phyloP scores from a whole-genome alignment of 306 rosid genomes.

The Dryas octopetala region DNA sequence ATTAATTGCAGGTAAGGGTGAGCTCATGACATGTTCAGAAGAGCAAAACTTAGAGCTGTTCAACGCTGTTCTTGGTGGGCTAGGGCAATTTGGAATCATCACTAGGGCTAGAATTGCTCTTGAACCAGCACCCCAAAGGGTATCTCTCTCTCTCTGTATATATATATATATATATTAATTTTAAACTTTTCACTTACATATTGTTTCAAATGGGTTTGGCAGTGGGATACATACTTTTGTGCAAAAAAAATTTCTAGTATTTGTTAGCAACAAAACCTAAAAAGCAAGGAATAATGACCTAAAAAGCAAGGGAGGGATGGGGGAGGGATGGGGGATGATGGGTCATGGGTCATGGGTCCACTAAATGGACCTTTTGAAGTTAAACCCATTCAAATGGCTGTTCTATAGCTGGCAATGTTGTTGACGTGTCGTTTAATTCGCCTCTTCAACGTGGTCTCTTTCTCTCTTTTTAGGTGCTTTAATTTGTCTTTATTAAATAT shows the following conservation, averaged over 20 bases:
- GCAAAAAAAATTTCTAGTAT: conserved; percentile 6
- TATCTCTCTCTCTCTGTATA: conserved; percentile 37
- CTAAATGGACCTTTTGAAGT: conserved; percentile 5
- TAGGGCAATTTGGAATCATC: conserved; percentile 97
- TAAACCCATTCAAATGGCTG: conserved; percentile 30
- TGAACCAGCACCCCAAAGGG: conserved; percentile 84
- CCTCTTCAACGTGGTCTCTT: conserved; percentile 16
- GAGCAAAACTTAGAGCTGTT: conserved; percentile 70
- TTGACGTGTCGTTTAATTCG: conserved; percentile 27
- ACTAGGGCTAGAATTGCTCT: conserved; percentile 91
- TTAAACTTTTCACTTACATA: no score
- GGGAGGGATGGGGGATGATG: no score
- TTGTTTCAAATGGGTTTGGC: no score
- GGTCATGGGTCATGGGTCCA: conserved; percentile 15
- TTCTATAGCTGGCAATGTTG: conserved; percentile 49
- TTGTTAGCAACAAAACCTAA: conserved; percentile 30
- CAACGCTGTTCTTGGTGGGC: conserved; percentile 92
- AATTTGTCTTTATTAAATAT: background rate
- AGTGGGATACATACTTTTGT: background rate
- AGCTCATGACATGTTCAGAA: conserved; percentile 77
- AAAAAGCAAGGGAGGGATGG: background rate
- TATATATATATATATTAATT: no score
- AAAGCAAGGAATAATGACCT: conserved; percentile 26
- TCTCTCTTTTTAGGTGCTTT: conserved; percentile 1
- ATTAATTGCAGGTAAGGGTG: conserved; percentile 70